Percentiles rank a stretch among this genome's conserved stretches.
phyloP scores from a whole-genome alignment of 139 green algal genomes.

The Chlamydomonas eustigma region DNA sequence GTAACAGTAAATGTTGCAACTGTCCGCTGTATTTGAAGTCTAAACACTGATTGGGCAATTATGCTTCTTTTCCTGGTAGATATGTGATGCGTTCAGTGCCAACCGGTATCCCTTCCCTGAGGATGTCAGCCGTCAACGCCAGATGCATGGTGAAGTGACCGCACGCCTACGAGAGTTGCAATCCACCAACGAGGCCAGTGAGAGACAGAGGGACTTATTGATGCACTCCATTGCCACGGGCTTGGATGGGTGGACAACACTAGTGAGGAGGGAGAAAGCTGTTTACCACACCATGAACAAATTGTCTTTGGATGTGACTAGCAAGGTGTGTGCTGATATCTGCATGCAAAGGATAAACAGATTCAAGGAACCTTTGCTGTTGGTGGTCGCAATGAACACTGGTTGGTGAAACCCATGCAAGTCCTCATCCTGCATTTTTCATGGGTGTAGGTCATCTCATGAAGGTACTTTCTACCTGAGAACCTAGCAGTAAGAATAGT shows the following conservation, averaged over 20 bases:
- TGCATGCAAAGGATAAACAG: no score
- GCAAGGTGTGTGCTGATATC: slow-evolving; percentile 57
- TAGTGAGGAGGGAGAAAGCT: slow-evolving; percentile 72
- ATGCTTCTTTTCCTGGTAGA: no score
- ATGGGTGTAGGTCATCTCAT: no score
- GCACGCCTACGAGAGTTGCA: slow-evolving; percentile 68
- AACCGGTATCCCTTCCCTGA: slow-evolving; percentile 98
- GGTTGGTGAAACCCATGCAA: no score
- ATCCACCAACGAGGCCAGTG: slow-evolving; percentile 83
- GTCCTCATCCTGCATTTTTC: neutral
- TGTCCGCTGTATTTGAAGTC: no score
- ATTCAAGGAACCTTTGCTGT: neutral
- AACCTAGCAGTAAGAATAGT: no score
- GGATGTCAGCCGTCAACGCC: slow-evolving; percentile 73
- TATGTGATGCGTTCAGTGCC: slow-evolving; percentile 91
- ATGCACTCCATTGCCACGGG: slow-evolving; percentile 63
- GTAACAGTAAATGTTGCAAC: no score
- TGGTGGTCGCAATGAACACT: neutral
- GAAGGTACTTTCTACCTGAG: no score
- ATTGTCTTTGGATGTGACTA: slow-evolving; percentile 85
- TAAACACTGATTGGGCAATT: no score
- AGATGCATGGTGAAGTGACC: slow-evolving; percentile 79
- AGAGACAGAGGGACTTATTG: slow-evolving; percentile 64
- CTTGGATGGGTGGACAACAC: slow-evolving; percentile 59
- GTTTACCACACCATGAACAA: slow-evolving; percentile 99